Base-by-base conservation (phyloP, 2,329 filamentous ascomycete genomes). In the Hypoxylon sp. region DNA sequence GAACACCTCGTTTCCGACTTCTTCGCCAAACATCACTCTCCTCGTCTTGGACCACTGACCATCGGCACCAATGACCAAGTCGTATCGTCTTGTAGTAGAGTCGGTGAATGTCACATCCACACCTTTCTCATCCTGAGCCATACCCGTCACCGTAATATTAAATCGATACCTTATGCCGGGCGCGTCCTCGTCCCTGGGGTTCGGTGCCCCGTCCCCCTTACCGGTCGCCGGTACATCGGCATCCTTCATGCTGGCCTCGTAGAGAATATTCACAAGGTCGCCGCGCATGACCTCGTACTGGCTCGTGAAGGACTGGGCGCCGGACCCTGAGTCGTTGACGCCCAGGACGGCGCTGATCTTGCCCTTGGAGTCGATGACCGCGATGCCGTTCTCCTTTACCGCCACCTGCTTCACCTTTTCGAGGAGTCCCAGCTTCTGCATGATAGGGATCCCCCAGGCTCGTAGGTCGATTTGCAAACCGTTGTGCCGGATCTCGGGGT, bases 221-320 rank as follows among this genome's bases (percentile, higher is more conserved):
- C 28, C 41, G 4, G 22, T 22, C 19, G 20, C 19, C 41, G 19
- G 22, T 11, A 2, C 32, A 10, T 30, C 46, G n/a, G 46, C 22
- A 22, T 50, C 46, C 11, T 72, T 65, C 8, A 72, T 64, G 20
- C 76, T 78, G 17, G 67, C 73, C 0, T 85, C 77, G 67, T 83
- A 82, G 1, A 89, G 71, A 1, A 88, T 75, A 10, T 76, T 73
- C 3, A 81, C 80, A n/a, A 89, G 69, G 54, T 87, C 83, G 0
- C 83, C 85, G 7, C 86, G 78, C 79, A 89, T 84, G 50, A 89
- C 84, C 75, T 89, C 87, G 62, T 80, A 87, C 58, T 89, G 86
- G 61, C 80, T 82, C 0, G 82, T 85, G 24, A 86, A 72, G 7
- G 74, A 75, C 68, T 85, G 82, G 30, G 67, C 69, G 0, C 80